Evolutionary conservation across 352 stramenopile genomes (phyloP).

Genomic region (Phytopythium boreale): DNA sequence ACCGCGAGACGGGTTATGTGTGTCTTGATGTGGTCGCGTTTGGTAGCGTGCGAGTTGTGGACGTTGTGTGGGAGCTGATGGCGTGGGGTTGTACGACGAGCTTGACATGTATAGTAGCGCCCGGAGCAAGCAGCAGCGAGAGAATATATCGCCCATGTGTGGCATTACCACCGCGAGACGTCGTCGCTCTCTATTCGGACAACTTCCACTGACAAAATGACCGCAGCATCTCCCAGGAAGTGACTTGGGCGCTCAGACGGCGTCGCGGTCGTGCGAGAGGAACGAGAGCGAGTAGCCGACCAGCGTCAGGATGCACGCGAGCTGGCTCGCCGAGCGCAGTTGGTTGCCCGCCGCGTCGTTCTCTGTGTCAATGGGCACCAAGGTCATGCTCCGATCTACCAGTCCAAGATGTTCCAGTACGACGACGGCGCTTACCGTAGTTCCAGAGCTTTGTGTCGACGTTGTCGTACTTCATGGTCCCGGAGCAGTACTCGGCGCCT

Average conservation of each 20-base stretch:
- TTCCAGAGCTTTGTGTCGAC: slow-evolving; percentile 53
- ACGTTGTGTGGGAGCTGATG: too few relatives aligned
- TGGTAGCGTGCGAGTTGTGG: background rate
- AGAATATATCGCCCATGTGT: background rate
- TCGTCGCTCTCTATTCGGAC: too few relatives aligned
- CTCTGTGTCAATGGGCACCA: slow-evolving; percentile 14
- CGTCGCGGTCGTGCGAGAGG: slow-evolving; percentile 36
- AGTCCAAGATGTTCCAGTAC: background rate
- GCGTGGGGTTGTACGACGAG: background rate
- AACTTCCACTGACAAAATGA: too few relatives aligned
- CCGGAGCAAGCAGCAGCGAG: background rate
- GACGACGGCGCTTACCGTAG: slow-evolving; percentile 43
- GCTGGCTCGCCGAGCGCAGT: slow-evolving; percentile 42
- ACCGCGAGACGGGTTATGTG: too few relatives aligned
- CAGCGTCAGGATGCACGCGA: slow-evolving; percentile 46
- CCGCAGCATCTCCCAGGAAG: too few relatives aligned
- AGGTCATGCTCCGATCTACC: background rate
- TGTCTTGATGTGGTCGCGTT: background rate
- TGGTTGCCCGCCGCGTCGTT: slow-evolving; percentile 33
- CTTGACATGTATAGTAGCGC: background rate
- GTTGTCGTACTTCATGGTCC: slow-evolving; percentile 24
- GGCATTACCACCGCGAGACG: background rate
- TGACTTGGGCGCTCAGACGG: background rate
- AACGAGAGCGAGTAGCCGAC: slow-evolving; percentile 59
- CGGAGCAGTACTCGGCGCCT: slow-evolving; percentile 33